Percentiles rank a stretch among this genome's conserved stretches.
Evolutionary conservation across 768 basidiomycete species (phyloP).

Genomic region (Ramaria sp.): DNA sequence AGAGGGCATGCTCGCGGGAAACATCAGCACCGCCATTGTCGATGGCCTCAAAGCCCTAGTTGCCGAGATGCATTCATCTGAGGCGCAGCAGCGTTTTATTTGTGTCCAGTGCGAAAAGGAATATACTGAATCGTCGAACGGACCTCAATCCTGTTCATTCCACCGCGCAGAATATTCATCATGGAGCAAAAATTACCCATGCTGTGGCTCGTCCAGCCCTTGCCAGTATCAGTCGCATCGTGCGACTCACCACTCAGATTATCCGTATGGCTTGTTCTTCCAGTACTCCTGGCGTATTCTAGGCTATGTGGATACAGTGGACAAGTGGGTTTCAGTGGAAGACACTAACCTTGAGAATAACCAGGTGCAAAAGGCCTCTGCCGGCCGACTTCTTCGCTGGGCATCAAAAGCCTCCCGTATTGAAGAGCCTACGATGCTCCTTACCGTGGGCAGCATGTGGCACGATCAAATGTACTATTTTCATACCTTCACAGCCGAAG

Average conservation of each 20-base stretch:
- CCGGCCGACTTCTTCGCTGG: constrained; percentile 25
- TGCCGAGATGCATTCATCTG: constrained; percentile 22
- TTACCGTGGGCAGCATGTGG: constrained; percentile 26
- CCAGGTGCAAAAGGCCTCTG: constrained; percentile 17
- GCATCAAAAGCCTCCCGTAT: constrained; percentile 22
- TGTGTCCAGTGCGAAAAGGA: constrained; percentile 30
- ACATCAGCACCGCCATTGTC: constrained; percentile 23
- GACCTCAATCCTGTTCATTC: constrained; percentile 28
- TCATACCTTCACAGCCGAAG: constrained; percentile 26
- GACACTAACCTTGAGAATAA: constrained; percentile 28
- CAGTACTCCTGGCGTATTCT: constrained; percentile 21
- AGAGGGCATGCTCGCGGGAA: constrained; percentile 22
- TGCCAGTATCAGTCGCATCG: constrained; percentile 27
- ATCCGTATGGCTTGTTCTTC: constrained; percentile 30
- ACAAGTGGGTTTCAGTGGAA: constrained; percentile 24
- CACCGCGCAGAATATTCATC: constrained; percentile 26
- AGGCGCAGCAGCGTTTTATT: constrained; percentile 27
- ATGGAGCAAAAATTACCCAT: constrained; percentile 25
- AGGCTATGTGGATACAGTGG: constrained; percentile 22
- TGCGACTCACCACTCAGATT: constrained; percentile 30
- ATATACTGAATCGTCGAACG: constrained; percentile 26
- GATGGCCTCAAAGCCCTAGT: constrained; percentile 27
- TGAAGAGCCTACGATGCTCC: constrained; percentile 26
- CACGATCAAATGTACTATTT: constrained; percentile 26
- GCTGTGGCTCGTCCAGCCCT: constrained; percentile 25